Percentiles rank a stretch among this genome's conserved stretches.
phyloP scores from a whole-genome alignment of 352 stramenopile species.

The Phytopythium litorale region DNA sequence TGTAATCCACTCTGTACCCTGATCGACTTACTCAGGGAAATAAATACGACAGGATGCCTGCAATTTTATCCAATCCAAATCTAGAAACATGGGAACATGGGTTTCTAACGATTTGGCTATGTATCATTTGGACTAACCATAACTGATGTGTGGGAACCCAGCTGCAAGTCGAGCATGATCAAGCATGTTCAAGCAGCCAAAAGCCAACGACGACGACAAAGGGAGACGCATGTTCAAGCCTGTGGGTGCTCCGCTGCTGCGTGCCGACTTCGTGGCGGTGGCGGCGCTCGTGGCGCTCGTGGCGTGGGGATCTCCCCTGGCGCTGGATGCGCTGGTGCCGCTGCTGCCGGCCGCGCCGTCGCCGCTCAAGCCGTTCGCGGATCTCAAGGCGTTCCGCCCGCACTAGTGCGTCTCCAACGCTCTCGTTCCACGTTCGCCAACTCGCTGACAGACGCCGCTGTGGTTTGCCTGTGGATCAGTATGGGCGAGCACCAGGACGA shows the following conservation, averaged over 20 bases:
- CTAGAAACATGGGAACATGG: too few species aligned
- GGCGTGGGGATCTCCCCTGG: conserved; percentile 14
- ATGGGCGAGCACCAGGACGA: conserved; percentile 38
- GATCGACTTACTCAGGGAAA: too few species aligned
- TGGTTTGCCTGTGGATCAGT: background rate
- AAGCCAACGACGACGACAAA: background rate
- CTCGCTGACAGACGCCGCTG: background rate
- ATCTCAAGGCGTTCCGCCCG: conserved; percentile 37
- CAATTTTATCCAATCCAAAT: too few species aligned
- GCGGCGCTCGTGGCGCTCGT: conserved; percentile 23
- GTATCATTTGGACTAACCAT: too few species aligned
- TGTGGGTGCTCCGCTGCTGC: background rate
- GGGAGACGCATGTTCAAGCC: conserved; percentile 1
- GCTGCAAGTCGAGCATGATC: too few species aligned
- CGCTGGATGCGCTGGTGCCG: conserved; percentile 15
- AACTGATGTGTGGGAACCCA: too few species aligned
- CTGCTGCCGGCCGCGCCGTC: conserved; percentile 16
- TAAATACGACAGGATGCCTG: too few species aligned
- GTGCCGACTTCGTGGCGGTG: conserved; percentile 24
- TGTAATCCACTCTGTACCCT: too few species aligned
- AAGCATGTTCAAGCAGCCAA: background rate
- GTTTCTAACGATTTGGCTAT: too few species aligned
- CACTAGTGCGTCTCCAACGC: conserved; percentile 30
- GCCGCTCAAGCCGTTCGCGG: conserved; percentile 29
- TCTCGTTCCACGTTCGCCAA: too few species aligned